Evolutionary conservation across 768 basidiomycete species (phyloP).

Genomic region (Leccinum aurantiacum): DNA sequence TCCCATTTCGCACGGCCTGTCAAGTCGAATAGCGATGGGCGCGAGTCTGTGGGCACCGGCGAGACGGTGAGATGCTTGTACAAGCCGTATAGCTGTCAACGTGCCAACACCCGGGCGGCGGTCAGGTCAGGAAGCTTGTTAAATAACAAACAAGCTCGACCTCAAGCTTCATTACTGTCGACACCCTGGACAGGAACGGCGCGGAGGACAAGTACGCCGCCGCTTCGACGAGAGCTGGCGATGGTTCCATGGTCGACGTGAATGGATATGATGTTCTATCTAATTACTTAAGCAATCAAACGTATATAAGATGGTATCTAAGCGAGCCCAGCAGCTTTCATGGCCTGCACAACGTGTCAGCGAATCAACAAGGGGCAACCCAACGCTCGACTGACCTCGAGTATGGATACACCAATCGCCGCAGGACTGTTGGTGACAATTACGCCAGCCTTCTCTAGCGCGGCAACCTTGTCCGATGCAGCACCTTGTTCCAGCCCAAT

Average conservation of each 20-base stretch:
- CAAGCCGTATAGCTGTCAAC: constrained; percentile 74
- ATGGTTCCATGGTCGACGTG: constrained; percentile 30
- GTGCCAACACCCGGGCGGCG: constrained; percentile 23
- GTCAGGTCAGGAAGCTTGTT: constrained; percentile 17
- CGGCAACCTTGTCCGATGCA: constrained; percentile 90
- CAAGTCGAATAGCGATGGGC: constrained; percentile 78
- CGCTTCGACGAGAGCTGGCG: constrained; percentile 54
- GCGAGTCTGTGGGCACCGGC: constrained; percentile 49
- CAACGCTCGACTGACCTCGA: constrained; percentile 59
- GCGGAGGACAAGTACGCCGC: constrained; percentile 62
- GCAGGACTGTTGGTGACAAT: constrained; percentile 95
- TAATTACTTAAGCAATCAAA: constrained; percentile 39
- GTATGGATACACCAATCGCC: constrained; percentile 87
- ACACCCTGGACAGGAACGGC: constrained; percentile 52
- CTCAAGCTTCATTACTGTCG: constrained; percentile 72
- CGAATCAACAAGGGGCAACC: constrained; percentile 1
- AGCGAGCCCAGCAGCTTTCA: constrained; percentile 73
- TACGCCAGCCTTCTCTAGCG: constrained; percentile 87
- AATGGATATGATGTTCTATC: constrained; percentile 10
- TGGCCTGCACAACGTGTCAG: constrained; percentile 49
- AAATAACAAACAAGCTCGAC: constrained; percentile 40
- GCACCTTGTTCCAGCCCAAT: constrained; percentile 51
- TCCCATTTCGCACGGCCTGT: constrained; percentile 86
- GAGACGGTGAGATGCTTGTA: constrained; percentile 76
- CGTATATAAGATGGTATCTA: constrained; percentile 37